Evolutionary conservation across 805 yeast genomes (phyloP).

Genomic region (Yamadazyma sp.): DNA sequence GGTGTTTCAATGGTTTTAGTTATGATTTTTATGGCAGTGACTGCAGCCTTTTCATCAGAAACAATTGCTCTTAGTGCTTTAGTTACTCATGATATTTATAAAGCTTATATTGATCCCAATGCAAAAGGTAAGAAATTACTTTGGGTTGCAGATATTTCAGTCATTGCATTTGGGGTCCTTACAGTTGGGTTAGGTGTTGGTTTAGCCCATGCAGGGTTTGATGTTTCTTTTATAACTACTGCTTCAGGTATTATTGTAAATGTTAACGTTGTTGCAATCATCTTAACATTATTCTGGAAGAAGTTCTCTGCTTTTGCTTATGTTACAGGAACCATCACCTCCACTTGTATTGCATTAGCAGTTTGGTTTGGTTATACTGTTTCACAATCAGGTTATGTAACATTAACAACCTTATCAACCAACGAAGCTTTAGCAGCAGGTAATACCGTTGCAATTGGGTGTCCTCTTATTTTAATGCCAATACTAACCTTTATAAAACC

Average conservation of each 20-base stretch:
- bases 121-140: constrained; percentile 25
- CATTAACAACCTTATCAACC: constrained; percentile 13
- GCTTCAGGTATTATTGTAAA: constrained; percentile 22
- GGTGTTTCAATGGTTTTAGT: constrained; percentile 26
- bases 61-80: constrained; percentile 39
- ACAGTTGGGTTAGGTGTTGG: constrained; percentile 20
- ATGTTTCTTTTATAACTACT: constrained; percentile 26
- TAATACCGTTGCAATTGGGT: constrained; percentile 14
- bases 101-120: constrained; percentile 20
- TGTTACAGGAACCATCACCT: constrained; percentile 35
- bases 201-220: constrained; percentile 22
- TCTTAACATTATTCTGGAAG: constrained; percentile 25
- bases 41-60: constrained; percentile 41
- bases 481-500: constrained; percentile 11
- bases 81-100: constrained; percentile 23
- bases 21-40: constrained; percentile 38
- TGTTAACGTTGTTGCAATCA: constrained; percentile 22
- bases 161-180: constrained; percentile 20
- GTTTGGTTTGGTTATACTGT: constrained; percentile 30
- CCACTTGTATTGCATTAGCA: constrained; percentile 32
- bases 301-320: constrained; percentile 34
- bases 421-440: constrained; percentile 16
- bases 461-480: constrained; percentile 13
- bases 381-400: constrained; percentile 11
- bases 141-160: constrained; percentile 18